Evolutionary conservation across 2,329 filamentous ascomycete species (phyloP).

Genomic region (Rhinocladiella mackenziei): DNA sequence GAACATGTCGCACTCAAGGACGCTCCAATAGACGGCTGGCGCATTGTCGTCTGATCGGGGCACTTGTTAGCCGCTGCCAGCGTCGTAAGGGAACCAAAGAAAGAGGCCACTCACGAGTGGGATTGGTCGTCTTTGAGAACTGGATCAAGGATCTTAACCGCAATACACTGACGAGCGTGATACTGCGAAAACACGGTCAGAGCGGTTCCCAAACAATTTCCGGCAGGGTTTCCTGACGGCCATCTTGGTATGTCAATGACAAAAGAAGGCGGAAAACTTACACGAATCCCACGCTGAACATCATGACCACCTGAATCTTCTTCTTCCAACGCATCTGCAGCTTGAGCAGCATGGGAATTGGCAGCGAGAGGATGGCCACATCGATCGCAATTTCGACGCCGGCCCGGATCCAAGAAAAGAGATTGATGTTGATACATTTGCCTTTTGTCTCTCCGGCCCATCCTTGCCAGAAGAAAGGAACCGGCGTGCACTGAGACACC

Average conservation of each 20-base stretch:
- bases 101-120: slow-evolving; percentile 33
- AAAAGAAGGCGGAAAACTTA: too few species aligned
- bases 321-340: slow-evolving; percentile 32
- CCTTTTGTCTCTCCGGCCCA: slow-evolving; percentile 38
- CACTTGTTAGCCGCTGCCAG: neutral
- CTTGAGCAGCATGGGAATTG: slow-evolving; percentile 31
- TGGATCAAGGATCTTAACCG: slow-evolving; percentile 42
- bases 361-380: slow-evolving; percentile 32
- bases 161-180: slow-evolving; percentile 45
- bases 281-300: slow-evolving; percentile 40
- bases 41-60: neutral
- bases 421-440: slow-evolving; percentile 37
- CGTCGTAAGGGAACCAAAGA: neutral
- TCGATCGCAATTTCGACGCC: slow-evolving; percentile 35
- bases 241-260: too few species aligned
- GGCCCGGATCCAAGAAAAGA: slow-evolving; percentile 38
- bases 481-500: slow-evolving; percentile 37
- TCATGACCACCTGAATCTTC: slow-evolving; percentile 35
- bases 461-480: slow-evolving; percentile 40
- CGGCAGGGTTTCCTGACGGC: too few species aligned
- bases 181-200: too few species aligned
- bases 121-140: slow-evolving; percentile 42
- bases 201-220: too few species aligned
- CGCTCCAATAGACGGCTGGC: slow-evolving; percentile 33
- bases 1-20: slow-evolving; percentile 42